Evolutionary conservation across 2,329 filamentous ascomycete species (phyloP).

Genomic region (Neocucurbitaria cava): DNA sequence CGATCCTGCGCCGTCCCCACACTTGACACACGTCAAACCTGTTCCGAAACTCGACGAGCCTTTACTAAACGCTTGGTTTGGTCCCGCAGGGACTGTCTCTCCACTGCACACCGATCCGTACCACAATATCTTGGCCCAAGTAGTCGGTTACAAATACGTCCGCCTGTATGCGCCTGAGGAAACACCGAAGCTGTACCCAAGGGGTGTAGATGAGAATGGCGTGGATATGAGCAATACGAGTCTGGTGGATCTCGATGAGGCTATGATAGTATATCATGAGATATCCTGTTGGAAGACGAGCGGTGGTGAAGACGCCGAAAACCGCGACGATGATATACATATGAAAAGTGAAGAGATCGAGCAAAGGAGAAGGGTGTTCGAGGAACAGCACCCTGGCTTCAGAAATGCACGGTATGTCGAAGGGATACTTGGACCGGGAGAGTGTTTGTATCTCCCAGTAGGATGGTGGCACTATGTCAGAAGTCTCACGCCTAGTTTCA

Average conservation of each 20-base stretch:
- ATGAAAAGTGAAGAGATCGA: background rate
- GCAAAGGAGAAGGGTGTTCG: conserved; percentile 22
- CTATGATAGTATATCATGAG: conserved; percentile 58
- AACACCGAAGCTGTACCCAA: conserved; percentile 65
- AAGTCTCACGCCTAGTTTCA: conserved; percentile 85
- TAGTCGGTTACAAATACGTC: conserved; percentile 91
- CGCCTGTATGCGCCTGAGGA: conserved; percentile 78
- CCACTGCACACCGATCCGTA: conserved; percentile 94
- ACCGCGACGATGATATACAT: no score
- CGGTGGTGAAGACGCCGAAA: conserved; percentile 50
- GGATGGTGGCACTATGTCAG: conserved; percentile 99
- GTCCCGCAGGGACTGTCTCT: conserved; percentile 85
- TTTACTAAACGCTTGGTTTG: conserved; percentile 90
- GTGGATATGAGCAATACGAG: conserved; percentile 96
- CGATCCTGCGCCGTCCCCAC: conserved; percentile 53
- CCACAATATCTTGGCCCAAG: conserved; percentile 89
- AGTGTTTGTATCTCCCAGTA: conserved; percentile 86
- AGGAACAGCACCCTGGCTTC: conserved; percentile 61
- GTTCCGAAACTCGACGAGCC: conserved; percentile 59
- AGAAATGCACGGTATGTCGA: conserved; percentile 72
- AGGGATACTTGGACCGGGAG: conserved; percentile 78
- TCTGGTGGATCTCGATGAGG: conserved; percentile 74
- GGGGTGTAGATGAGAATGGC: conserved; percentile 66
- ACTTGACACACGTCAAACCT: conserved; percentile 21
- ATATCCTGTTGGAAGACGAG: conserved; percentile 25